Percentiles rank a stretch among this genome's conserved stretches.
Evolutionary conservation across 129 eudicot species (phyloP).

Genomic region (Arctium minus): DNA sequence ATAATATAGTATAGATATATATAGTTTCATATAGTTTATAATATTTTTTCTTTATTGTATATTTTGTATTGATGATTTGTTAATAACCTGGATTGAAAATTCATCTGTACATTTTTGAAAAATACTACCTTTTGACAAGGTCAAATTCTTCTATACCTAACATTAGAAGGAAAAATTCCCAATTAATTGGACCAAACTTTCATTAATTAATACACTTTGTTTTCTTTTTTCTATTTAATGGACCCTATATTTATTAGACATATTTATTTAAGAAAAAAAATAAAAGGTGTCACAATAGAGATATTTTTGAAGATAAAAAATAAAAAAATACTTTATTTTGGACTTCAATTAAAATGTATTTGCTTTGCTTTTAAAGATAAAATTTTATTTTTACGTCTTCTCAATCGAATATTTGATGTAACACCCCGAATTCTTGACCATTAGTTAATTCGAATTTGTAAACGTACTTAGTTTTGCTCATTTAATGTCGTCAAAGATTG

Average conservation of each 20-base stretch:
- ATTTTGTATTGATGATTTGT: no score
- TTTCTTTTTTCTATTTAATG: not conserved
- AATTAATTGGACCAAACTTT: not conserved
- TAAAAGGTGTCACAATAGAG: not conserved
- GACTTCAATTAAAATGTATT: not conserved
- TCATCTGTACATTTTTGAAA: not conserved
- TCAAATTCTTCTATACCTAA: not conserved
- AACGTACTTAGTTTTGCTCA: no score
- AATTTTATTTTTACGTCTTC: not conserved
- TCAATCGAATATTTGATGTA: not conserved
- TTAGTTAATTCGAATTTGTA: no score
- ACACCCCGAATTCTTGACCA: no score
- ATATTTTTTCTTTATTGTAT: no score
- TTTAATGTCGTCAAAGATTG: no score
- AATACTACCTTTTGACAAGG: not conserved
- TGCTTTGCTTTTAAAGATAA: not conserved
- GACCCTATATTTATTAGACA: not conserved
- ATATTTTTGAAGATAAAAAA: no score
- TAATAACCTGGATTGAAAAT: not conserved
- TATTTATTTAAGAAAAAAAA: no score
- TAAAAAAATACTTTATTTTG: no score
- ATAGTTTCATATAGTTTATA: not conserved
- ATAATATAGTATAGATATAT: no score
- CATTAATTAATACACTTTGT: not conserved
- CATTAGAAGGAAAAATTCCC: not conserved